Evolutionary conservation across 2,329 filamentous ascomycete species (phyloP).

Genomic region (Akanthomyces lecanii): DNA sequence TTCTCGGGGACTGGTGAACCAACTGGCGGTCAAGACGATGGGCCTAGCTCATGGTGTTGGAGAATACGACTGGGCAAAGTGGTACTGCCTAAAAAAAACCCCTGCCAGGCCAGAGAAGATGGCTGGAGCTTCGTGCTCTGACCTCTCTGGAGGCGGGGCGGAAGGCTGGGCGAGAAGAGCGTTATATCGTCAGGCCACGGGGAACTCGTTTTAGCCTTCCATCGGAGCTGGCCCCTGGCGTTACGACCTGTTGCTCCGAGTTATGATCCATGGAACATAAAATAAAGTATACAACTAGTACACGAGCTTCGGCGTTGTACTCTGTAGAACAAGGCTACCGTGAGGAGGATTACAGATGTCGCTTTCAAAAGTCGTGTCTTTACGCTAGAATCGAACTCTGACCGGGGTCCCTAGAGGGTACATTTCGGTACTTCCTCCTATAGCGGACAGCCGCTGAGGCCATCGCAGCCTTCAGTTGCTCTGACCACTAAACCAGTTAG

Average conservation of each 20-base stretch:
- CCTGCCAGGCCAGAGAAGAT: background rate
- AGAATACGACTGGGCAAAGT: background rate
- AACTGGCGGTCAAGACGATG: background rate
- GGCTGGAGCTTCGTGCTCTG: constrained; percentile 10
- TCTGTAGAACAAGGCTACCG: background rate
- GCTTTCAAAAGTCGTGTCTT: no score
- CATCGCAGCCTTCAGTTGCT: no score
- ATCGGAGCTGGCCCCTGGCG: background rate
- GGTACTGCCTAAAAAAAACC: background rate
- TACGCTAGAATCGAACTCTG: no score
- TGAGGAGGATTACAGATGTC: background rate
- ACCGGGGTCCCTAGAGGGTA: no score
- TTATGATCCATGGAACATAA: background rate
- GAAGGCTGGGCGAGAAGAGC: background rate
- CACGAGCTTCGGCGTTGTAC: background rate
- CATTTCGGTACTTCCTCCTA: no score
- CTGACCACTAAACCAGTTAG: no score
- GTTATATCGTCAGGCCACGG: background rate
- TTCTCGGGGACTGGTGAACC: background rate
- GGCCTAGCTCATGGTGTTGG: background rate
- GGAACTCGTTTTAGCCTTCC: background rate
- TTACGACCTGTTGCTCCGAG: background rate
- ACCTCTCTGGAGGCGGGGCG: constrained; percentile 8
- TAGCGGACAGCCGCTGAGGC: no score
- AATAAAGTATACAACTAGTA: background rate